Evolutionary conservation across 495 filamentous ascomycete species (phyloP).

Genomic region (Penicillium flavigenum): DNA sequence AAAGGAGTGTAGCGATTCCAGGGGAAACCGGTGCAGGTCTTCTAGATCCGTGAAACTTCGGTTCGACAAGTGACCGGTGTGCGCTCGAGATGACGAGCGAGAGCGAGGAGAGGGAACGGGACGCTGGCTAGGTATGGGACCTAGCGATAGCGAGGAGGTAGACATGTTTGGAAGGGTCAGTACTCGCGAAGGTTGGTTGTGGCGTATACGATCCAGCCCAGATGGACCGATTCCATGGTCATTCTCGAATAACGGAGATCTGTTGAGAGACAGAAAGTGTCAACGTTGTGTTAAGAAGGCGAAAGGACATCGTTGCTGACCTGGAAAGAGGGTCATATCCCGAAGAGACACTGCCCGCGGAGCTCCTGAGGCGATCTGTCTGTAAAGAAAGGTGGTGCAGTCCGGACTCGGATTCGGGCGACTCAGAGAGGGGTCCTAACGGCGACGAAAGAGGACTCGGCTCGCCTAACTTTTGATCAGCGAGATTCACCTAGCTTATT

Average conservation of each 20-base stretch:
- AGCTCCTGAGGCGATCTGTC: conserved; percentile 40
- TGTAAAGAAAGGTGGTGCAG: conserved; percentile 60
- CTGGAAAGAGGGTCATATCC: conserved; percentile 48
- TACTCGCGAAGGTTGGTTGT: conserved; percentile 66
- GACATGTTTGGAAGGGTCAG: conserved; percentile 67
- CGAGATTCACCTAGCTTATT: conserved; percentile 13
- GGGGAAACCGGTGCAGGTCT: conserved; percentile 88
- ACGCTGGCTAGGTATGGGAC: conserved; percentile 48
- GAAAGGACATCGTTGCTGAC: conserved; percentile 25
- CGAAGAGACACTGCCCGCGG: conserved; percentile 42
- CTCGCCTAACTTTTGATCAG: conserved; percentile 38
- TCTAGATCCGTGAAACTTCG: conserved; percentile 71
- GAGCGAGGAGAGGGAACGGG: conserved; percentile 60
- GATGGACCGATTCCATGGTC: conserved; percentile 65
- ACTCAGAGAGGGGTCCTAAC: conserved; percentile 43
- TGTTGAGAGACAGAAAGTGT: conserved; percentile 48
- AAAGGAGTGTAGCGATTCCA: conserved; percentile 96
- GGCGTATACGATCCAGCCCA: conserved; percentile 89
- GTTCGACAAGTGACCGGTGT: conserved; percentile 61
- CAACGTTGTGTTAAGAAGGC: conserved; percentile 51
- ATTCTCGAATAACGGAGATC: conserved; percentile 60
- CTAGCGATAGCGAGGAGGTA: conserved; percentile 62
- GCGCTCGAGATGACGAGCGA: conserved; percentile 51
- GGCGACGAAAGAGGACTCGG: conserved; percentile 51
- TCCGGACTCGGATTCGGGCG: conserved; percentile 39